A percentile compares a stretch with the other conserved stretches of the same genome.
Evolutionary conservation across 345 rosid species (phyloP).

Genomic region (Salix koriyanagi): DNA sequence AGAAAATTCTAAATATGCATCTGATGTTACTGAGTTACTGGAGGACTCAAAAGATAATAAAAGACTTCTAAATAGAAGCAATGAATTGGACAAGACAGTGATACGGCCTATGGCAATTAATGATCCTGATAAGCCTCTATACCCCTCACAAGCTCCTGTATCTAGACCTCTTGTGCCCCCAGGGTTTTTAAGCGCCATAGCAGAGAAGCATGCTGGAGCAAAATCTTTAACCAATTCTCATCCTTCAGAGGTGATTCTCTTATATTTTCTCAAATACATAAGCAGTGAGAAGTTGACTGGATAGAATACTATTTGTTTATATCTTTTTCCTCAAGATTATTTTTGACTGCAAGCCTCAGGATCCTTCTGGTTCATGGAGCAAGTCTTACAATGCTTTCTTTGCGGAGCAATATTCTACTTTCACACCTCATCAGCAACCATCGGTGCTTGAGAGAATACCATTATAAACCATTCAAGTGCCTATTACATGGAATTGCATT

Average conservation of each 20-base stretch:
- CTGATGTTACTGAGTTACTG: slow-evolving; percentile 56
- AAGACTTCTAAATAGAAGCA: slow-evolving; percentile 35
- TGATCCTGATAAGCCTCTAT: slow-evolving; percentile 40
- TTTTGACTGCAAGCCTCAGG: neutral
- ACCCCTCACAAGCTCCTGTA: slow-evolving; percentile 46
- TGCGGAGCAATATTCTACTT: neutral
- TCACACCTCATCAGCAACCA: neutral
- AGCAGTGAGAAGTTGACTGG: neutral
- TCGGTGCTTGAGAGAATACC: neutral
- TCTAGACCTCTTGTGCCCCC: slow-evolving; percentile 98
- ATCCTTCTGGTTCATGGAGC: neutral
- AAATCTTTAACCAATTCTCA: slow-evolving; percentile 37
- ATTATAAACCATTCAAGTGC: neutral
- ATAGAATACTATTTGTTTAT: neutral
- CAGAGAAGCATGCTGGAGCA: slow-evolving; percentile 49
- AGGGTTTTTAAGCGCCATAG: slow-evolving; percentile 55
- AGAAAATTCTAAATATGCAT: slow-evolving; percentile 52
- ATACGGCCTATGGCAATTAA: slow-evolving; percentile 15
- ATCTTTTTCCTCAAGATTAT: neutral
- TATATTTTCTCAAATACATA: neutral
- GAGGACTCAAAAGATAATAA: slow-evolving; percentile 65
- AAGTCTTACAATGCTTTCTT: neutral
- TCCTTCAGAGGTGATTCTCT: slow-evolving; percentile 44
- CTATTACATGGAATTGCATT: neutral
- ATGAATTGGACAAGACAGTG: slow-evolving; percentile 37